Base-by-base conservation (phyloP, 208 protist species). In the Acanthamoeba polyphaga region DNA sequence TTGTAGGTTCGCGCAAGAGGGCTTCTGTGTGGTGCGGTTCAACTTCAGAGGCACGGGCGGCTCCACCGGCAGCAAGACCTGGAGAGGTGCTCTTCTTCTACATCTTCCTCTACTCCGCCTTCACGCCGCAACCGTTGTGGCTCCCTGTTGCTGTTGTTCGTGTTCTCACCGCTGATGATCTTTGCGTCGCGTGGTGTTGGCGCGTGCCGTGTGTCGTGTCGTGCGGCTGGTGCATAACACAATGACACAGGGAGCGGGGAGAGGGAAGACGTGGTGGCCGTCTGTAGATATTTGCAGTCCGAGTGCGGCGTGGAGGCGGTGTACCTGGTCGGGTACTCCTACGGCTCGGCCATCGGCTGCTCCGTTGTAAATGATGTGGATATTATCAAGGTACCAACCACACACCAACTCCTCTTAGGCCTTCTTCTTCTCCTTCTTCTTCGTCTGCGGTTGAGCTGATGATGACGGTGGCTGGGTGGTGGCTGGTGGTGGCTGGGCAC, bases 321-420 rank as follows among this genome's bases (percentile, higher is more conserved):
- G 38, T 76, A 68, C 62, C 60, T 92, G 38, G 27, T 92, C 34
- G 87, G 87, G 38, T 92, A 92, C 87, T 92, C 87, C 60, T 92
- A 92, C 38, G 87, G 87, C 9, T 92, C 87, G 38, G 87, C 64
- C 87, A 92, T 92, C 24, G 55, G 62, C 60, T 92, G 62, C 87
- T 92, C 87, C 38, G 62, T 88, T 88, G 80, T 88, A 88, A 88
- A 88, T 88, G 80, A 88, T 88, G 80, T 88, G 80, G 80, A 88
- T 88, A 88, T 88, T 64, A 88, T 88, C 34, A 88, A 88, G 80
- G 80, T 88, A 27, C 78, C 13, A 64, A 22, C 24, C 60, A 22
- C 70, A 78, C 6, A 22, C 55, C 58, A 62, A 27, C 58, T 62
- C 19, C 58, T 15, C 19, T 60, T 4, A 60, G 38, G 3, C 38